Conservation (phyloP, 129 eudicot genomes). For the Helianthus tuberosus region DNA sequence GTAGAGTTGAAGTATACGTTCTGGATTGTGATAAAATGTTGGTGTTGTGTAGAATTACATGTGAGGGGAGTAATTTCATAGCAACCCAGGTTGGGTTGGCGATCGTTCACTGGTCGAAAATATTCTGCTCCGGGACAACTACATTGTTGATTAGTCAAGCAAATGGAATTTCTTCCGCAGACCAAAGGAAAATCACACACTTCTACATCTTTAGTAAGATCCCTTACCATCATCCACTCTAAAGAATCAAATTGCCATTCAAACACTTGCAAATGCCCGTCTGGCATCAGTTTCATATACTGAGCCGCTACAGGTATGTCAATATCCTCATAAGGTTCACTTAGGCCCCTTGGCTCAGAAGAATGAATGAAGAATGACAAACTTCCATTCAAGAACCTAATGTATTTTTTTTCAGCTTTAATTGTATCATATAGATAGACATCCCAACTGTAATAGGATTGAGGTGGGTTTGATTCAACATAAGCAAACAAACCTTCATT, state of each 20-base stretch:
- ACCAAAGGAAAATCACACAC: conserved; percentile 40
- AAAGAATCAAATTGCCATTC: conserved; percentile 18
- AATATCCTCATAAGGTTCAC: conserved; percentile 18
- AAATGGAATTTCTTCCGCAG: conserved; percentile 42
- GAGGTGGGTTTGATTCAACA: conserved; percentile 22
- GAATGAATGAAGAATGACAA: not conserved
- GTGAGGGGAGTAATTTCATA: conserved; percentile 8
- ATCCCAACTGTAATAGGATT: too few species aligned
- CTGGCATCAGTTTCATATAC: conserved; percentile 30
- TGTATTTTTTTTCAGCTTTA: too few species aligned
- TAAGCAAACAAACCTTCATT: not conserved
- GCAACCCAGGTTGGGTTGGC: conserved; percentile 27
- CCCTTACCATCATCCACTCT: conserved; percentile 29
- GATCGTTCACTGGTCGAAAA: conserved; percentile 25
- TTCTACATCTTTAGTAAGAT: conserved; percentile 24
- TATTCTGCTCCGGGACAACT: conserved; percentile 24
- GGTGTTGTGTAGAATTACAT: conserved; percentile 33
- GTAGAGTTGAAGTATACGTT: not conserved
- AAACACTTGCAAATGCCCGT: conserved; percentile 43
- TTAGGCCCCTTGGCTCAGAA: conserved; percentile 24
- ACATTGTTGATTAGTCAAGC: conserved; percentile 36
- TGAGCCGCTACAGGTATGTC: conserved; percentile 10
- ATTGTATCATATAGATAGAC: too few species aligned
- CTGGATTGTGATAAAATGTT: conserved; percentile 28
- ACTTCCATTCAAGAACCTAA: conserved; percentile 29